Evolutionary conservation across 805 yeast species (phyloP), one percentile per base, ranked within the genome.

Genomic region (Torulaspora microellipsoides): DNA sequence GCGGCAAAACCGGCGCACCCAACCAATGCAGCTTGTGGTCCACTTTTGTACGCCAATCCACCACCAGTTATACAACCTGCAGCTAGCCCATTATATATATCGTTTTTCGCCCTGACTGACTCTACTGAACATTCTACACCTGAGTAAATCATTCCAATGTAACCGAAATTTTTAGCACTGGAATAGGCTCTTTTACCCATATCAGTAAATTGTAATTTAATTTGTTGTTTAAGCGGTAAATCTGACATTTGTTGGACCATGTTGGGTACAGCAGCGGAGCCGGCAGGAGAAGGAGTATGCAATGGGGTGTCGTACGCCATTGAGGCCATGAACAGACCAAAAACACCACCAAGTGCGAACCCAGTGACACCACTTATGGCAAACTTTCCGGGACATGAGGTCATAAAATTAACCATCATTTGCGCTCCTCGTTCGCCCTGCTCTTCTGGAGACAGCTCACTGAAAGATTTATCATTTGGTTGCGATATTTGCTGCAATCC

Each of bases 1-100:
- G 93, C 95, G 2, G 98, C 97, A 70, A 93, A 93, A 8, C 97
- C 99, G 23, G 95, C 96, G 72, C 98, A 93, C 1, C 99, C 99
- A 46, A 90, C 63, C 20, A 81, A 56, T 0, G 96, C 93, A 25
- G 95, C 95, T 56, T 83, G 89, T 1, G 99, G 99, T 1, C 99
- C 99, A 37, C 93, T 80, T 60, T 85, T 87, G 54, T 85, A 76
- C 1, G 97, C 95, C 40, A 93, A 74, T 0, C 96, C 97, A 28
- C 96, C 99, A 34, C 99, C 99, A 1, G 99, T 93, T 30, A 91
- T 71, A 67, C 97, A 93, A 2, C 99, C 99, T 3, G 98, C 98
- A 34, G 79, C 75, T 2, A 87, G 79, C 35, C 97, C 96, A 62
- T 93, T 93, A 68, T 83, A 88, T 9, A 91, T 77, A 65, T 93